Percentiles rank a stretch among this genome's conserved stretches.
phyloP scores from a whole-genome alignment of 352 stramenopile genomes.

The Pythium aquatile region DNA sequence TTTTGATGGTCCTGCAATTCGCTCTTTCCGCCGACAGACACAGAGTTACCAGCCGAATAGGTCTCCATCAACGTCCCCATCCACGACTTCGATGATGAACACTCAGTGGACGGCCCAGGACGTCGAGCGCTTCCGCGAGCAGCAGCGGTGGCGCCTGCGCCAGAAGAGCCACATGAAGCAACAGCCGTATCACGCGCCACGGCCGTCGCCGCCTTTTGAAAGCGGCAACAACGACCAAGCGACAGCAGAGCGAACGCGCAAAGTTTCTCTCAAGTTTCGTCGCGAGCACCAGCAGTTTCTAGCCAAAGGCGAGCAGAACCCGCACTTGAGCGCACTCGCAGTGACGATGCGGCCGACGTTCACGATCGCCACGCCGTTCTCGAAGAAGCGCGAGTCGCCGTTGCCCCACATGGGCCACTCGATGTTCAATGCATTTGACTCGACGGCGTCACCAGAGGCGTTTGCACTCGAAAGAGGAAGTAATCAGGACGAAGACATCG shows the following conservation, averaged over 20 bases:
- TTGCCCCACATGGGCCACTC: slow-evolving; percentile 17
- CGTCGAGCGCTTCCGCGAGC: slow-evolving; percentile 29
- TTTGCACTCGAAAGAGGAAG: slow-evolving; percentile 15
- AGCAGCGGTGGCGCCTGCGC: slow-evolving; percentile 24
- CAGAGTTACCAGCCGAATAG: not conserved
- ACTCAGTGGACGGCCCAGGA: slow-evolving; percentile 27
- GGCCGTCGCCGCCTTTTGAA: not conserved
- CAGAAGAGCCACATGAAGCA: slow-evolving; percentile 15
- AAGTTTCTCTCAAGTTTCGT: slow-evolving; percentile 24
- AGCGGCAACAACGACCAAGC: slow-evolving; percentile 2
- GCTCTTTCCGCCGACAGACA: not conserved
- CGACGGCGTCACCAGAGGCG: slow-evolving; percentile 23
- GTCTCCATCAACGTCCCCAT: not conserved
- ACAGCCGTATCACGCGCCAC: not conserved
- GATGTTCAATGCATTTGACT: slow-evolving; percentile 33
- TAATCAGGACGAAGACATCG: slow-evolving; percentile 20
- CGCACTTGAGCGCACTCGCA: slow-evolving; percentile 11
- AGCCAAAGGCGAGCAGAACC: not conserved
- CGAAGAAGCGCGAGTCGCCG: slow-evolving; percentile 12
- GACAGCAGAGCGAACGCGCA: slow-evolving; percentile 19
- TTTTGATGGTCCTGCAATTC: slow-evolving; percentile 6
- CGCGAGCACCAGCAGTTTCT: slow-evolving; percentile 26
- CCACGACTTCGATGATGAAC: slow-evolving; percentile 8
- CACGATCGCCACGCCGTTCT: slow-evolving; percentile 6
- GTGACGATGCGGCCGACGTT: slow-evolving; percentile 18